A percentile compares a stretch with the other conserved stretches of the same genome.
These are phyloP conservation scores for Crithidia fasciculata DNA, from an alignment of 208 protist species.

Conservation along the genomic window DNA sequence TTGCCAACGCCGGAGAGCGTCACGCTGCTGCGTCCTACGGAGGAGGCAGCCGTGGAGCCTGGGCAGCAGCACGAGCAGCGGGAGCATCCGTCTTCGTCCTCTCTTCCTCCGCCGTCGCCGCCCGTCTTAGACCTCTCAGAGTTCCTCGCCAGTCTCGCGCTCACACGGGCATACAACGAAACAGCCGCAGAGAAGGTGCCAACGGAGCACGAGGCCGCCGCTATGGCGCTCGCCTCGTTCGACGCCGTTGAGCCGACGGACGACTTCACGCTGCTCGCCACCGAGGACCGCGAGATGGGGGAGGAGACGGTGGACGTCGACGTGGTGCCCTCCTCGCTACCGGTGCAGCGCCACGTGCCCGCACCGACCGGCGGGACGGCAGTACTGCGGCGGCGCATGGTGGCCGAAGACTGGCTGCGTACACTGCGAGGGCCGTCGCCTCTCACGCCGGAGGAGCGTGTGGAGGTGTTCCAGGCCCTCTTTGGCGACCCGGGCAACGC, in stretches of 20 bases:
- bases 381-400: slow-evolving; percentile 28
- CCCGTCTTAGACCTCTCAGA: not conserved
- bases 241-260: not conserved
- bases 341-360: not conserved
- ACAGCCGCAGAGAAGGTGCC: not conserved
- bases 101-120: too few relatives aligned
- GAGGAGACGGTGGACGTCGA: slow-evolving; percentile 23
- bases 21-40: not conserved
- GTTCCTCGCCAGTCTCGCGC: slow-evolving; percentile 4
- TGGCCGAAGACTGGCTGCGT: slow-evolving; percentile 24
- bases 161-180: slow-evolving; percentile 1
- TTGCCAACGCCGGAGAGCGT: not conserved
- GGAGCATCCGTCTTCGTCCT: too few relatives aligned
- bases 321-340: not conserved
- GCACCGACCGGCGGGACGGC: slow-evolving; percentile 11
- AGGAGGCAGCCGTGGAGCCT: not conserved
- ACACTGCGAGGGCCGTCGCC: slow-evolving; percentile 17
- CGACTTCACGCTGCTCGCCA: not conserved
- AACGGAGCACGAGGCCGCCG: slow-evolving; percentile 2
- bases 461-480: slow-evolving; percentile 20
- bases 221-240: not conserved
- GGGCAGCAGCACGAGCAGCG: too few relatives aligned
- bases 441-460: slow-evolving; percentile 25
- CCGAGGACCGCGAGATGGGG: not conserved
- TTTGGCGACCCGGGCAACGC: slow-evolving; percentile 21